phyloP scores from a whole-genome alignment of 2,329 filamentous ascomycete genomes.

The Xylariales sp. region DNA sequence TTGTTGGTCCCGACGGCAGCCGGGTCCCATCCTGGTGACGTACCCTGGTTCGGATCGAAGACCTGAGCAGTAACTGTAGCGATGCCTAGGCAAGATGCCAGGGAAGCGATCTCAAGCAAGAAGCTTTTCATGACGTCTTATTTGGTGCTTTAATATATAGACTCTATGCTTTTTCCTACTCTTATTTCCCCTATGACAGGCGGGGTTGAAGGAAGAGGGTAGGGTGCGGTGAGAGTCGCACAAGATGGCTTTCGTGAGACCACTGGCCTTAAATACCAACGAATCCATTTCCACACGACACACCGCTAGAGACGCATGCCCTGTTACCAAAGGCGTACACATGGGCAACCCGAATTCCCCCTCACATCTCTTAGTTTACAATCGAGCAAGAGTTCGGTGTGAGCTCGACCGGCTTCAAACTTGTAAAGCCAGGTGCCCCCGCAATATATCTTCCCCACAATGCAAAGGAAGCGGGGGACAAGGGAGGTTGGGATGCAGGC shows the following conservation, averaged over 20 bases:
- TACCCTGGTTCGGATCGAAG: constrained; percentile 50
- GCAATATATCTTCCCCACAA: constrained; percentile 27
- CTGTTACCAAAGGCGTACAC: not conserved
- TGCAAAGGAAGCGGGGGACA: constrained; percentile 6
- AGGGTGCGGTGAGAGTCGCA: constrained; percentile 2
- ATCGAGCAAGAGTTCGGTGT: constrained; percentile 15
- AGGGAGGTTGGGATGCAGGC: constrained; percentile 3
- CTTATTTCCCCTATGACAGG: not conserved
- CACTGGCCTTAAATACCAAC: constrained; percentile 25
- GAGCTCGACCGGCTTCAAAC: constrained; percentile 19
- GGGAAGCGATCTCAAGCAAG: constrained; percentile 2
- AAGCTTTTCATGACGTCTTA: constrained; percentile 28
- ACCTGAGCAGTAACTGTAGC: constrained; percentile 40
- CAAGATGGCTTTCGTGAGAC: constrained; percentile 3
- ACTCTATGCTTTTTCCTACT: constrained; percentile 9
- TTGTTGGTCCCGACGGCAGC: constrained; percentile 51
- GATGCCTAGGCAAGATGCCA: constrained; percentile 28
- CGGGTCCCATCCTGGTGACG: constrained; percentile 48
- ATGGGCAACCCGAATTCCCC: constrained; percentile 1
- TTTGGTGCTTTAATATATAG: not conserved
- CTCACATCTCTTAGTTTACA: not conserved
- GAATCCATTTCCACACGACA: not conserved
- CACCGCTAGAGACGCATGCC: not conserved
- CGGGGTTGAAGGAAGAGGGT: not conserved
- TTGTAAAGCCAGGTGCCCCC: constrained; percentile 15